Conservation (phyloP, 2,329 filamentous ascomycete genomes). For the Colletotrichum noveboracense region DNA sequence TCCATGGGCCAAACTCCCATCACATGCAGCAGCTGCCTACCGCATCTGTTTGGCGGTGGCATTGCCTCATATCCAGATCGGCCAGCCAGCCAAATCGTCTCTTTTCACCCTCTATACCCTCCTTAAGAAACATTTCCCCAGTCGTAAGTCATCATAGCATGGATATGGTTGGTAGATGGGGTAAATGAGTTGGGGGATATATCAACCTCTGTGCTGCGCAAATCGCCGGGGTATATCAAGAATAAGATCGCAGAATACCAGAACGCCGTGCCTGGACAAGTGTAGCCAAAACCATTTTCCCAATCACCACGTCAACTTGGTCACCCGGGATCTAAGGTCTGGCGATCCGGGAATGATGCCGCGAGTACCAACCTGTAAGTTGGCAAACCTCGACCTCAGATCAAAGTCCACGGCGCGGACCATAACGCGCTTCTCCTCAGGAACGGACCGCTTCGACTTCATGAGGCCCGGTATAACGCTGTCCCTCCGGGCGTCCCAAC, state of each 20-base stretch:
- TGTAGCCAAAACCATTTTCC: not conserved
- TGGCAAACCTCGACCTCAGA: constrained; percentile 54
- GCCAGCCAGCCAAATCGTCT: not conserved
- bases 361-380: constrained; percentile 59
- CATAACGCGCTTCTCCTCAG: constrained; percentile 61
- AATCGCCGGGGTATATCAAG: constrained; percentile 21
- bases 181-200: not conserved
- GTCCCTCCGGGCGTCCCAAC: constrained; percentile 36
- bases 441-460: constrained; percentile 39
- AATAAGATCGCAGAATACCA: not conserved
- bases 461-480: constrained; percentile 26
- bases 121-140: not conserved
- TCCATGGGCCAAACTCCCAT: not conserved
- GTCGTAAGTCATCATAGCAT: not conserved
- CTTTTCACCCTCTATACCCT: not conserved
- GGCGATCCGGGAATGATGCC: constrained; percentile 50
- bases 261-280: not conserved
- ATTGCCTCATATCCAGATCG: not conserved
- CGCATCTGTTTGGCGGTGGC: not conserved
- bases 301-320: constrained; percentile 51
- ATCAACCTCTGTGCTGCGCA: not conserved
- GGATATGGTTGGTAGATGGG: not conserved
- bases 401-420: constrained; percentile 63
- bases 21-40: not conserved
- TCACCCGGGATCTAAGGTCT: constrained; percentile 53